phyloP scores from a whole-genome alignment of 164 flowering plant species.

The Magnolia sinica region DNA sequence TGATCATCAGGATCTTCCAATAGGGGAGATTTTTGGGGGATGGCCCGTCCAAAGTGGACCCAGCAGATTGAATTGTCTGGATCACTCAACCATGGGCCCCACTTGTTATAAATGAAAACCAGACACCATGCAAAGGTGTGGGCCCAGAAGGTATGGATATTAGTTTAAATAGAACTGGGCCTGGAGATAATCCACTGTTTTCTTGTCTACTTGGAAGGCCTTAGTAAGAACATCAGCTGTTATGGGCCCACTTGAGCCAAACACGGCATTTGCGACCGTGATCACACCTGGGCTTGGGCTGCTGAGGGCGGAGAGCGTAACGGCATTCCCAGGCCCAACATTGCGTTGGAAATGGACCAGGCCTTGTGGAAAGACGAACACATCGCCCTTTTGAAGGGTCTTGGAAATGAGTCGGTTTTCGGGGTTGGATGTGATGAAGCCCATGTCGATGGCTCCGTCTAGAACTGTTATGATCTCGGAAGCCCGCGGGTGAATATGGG shows the following conservation, averaged over 20 bases:
- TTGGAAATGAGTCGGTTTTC: background rate
- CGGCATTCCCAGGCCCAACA: background rate
- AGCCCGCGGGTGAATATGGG: background rate
- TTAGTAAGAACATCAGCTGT: background rate
- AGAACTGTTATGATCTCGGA: background rate
- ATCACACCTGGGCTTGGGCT: background rate
- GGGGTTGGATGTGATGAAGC: constrained; percentile 1
- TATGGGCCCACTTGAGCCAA: background rate
- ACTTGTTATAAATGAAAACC: no score
- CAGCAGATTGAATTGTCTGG: no score
- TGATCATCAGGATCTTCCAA: no score
- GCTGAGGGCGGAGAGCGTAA: background rate
- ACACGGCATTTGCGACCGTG: background rate
- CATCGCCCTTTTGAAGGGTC: background rate
- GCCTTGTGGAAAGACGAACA: background rate
- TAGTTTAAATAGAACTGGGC: background rate
- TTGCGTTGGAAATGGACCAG: background rate
- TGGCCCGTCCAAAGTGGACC: no score
- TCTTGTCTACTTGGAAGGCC: background rate
- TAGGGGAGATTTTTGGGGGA: no score
- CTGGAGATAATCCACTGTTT: background rate
- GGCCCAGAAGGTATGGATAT: no score
- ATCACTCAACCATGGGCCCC: no score
- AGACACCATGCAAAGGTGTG: no score
- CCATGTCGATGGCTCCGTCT: background rate